Evolutionary conservation across 768 basidiomycete genomes (phyloP).

Genomic region (Russula virescens): DNA sequence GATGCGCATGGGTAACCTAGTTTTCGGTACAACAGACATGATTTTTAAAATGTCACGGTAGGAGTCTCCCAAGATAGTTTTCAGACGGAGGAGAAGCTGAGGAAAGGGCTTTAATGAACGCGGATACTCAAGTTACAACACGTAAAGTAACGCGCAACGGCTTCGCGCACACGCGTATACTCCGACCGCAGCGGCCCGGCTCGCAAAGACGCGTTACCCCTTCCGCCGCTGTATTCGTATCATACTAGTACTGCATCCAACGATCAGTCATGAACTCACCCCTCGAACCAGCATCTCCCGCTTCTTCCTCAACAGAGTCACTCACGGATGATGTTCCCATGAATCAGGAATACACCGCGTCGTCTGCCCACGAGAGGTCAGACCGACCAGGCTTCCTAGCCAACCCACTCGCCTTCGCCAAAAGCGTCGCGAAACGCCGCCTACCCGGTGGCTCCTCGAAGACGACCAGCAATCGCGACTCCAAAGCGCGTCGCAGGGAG

Average conservation of each 20-base stretch:
- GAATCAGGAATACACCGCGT: conserved; percentile 4
- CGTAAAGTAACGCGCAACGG: no score
- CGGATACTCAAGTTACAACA: background rate
- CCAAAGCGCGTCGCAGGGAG: conserved; percentile 24
- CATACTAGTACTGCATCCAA: background rate
- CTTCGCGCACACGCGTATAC: background rate
- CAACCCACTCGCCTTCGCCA: conserved; percentile 7
- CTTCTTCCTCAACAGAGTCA: conserved; percentile 26
- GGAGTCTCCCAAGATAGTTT: background rate
- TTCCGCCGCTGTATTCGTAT: background rate
- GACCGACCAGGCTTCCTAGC: conserved; percentile 8
- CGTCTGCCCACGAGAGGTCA: background rate
- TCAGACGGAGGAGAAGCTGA: background rate
- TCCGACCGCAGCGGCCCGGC: conserved; percentile 4
- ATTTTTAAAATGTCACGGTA: background rate
- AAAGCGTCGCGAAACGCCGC: conserved; percentile 20
- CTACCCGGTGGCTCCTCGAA: conserved; percentile 19
- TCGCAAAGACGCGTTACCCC: background rate
- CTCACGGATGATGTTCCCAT: conserved; percentile 12
- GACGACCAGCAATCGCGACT: conserved; percentile 22
- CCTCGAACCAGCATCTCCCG: conserved; percentile 25
- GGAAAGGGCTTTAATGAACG: background rate
- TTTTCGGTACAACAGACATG: conserved; percentile 21
- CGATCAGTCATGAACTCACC: conserved; percentile 25
- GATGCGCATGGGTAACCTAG: conserved; percentile 37